Percentiles rank a stretch among this genome's conserved stretches.
phyloP scores from a whole-genome alignment of 257 asterid species.

The Solanum megistacrolobum region DNA sequence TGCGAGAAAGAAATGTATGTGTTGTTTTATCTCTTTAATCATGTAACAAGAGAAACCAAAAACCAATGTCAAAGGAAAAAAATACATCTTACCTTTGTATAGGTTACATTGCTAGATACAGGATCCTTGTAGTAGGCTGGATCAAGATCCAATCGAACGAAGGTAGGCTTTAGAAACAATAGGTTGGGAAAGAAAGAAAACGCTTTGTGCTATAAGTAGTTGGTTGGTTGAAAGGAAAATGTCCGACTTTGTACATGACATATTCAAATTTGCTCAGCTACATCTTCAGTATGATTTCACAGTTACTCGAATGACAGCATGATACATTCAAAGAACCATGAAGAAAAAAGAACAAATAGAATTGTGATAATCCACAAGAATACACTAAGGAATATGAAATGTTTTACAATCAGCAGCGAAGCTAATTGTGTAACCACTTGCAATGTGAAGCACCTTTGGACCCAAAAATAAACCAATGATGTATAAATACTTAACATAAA shows the following conservation, averaged over 20 bases:
- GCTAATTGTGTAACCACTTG: neutral
- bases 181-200: neutral
- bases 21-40: neutral
- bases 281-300: neutral
- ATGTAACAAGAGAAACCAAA: neutral
- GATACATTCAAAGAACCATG: neutral
- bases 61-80: neutral
- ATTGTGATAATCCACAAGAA: neutral
- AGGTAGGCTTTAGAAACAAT: neutral
- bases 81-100: neutral
- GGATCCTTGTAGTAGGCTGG: neutral
- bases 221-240: neutral
- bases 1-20: neutral
- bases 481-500: neutral
- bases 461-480: slow-evolving; percentile 16
- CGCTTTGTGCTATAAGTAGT: neutral
- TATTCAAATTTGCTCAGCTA: neutral
- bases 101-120: neutral
- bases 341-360: neutral
- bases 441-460: neutral
- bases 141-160: neutral
- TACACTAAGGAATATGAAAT: slow-evolving; percentile 8
- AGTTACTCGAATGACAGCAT: neutral
- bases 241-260: neutral
- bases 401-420: slow-evolving; percentile 7